phyloP scores from a whole-genome alignment of 2,329 filamentous ascomycete species.

The Arthrobotrys megalospora region DNA sequence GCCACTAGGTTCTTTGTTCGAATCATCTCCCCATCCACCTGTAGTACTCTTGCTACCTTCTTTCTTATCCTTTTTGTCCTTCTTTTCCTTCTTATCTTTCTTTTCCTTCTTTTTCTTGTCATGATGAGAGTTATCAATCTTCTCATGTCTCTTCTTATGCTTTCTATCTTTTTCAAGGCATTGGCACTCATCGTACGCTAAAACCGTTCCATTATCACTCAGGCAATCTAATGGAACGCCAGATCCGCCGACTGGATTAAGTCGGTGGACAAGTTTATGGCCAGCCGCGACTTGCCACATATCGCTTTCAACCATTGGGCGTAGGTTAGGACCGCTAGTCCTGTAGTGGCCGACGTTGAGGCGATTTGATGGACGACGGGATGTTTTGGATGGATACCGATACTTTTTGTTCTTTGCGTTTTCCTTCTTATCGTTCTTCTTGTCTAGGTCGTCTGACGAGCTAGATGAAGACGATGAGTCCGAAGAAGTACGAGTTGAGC shows the following conservation, averaged over 20 bases:
- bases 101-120: constrained; percentile 13
- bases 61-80: constrained; percentile 30
- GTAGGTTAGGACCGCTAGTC: constrained; percentile 31
- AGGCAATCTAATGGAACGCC: constrained; percentile 45
- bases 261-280: constrained; percentile 31
- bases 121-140: background rate
- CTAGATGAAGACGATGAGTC: constrained; percentile 26
- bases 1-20: background rate
- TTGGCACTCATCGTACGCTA: constrained; percentile 27
- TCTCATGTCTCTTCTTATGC: constrained; percentile 21
- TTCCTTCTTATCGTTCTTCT: constrained; percentile 30
- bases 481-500: constrained; percentile 1
- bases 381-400: constrained; percentile 50
- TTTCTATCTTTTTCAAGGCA: constrained; percentile 28
- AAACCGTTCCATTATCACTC: constrained; percentile 37
- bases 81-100: constrained; percentile 30
- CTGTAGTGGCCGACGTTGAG: constrained; percentile 56
- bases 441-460: constrained; percentile 2
- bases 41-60: background rate
- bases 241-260: constrained; percentile 33
- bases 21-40: constrained; percentile 8
- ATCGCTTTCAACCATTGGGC: constrained; percentile 44
- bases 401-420: constrained; percentile 34
- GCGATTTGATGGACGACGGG: constrained; percentile 50
- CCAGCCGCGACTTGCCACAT: constrained; percentile 43